Conservation (phyloP, 805 yeast species). For the Spathaspora hagerdaliae region DNA sequence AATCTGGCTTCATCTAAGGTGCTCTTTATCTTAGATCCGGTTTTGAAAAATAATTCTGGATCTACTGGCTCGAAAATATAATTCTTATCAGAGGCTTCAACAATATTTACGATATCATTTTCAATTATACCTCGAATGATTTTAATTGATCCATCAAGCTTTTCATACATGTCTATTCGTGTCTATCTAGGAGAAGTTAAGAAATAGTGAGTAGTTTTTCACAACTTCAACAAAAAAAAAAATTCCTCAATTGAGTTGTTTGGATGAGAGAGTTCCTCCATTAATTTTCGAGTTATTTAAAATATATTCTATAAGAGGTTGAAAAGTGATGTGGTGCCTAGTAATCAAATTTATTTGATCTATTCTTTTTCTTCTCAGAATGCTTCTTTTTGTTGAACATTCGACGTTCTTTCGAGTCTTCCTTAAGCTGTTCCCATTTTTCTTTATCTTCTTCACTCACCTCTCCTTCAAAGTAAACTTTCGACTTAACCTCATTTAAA, state of each 20-base stretch:
- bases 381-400: constrained; percentile 30
- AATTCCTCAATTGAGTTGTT: no score
- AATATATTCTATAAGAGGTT: no score
- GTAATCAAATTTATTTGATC: constrained; percentile 33
- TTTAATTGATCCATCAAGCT: not conserved
- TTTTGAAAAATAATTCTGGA: not conserved
- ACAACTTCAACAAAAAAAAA: no score
- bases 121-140: not conserved
- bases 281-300: no score
- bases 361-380: constrained; percentile 34
- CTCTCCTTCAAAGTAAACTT: constrained; percentile 47
- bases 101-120: not conserved
- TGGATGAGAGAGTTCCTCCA: no score
- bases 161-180: not conserved
- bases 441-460: constrained; percentile 40
- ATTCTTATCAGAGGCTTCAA: not conserved
- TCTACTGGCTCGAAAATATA: not conserved
- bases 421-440: constrained; percentile 47
- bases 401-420: constrained; percentile 28
- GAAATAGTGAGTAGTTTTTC: no score
- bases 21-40: not conserved
- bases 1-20: constrained; percentile 1
- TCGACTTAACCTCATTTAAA: constrained; percentile 44
- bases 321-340: not conserved
- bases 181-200: no score